A percentile compares a stretch with the other conserved stretches of the same genome.
Evolutionary conservation across 192 early-diverging fungal species (phyloP).

Genomic region (Anaeromyces robustus): DNA sequence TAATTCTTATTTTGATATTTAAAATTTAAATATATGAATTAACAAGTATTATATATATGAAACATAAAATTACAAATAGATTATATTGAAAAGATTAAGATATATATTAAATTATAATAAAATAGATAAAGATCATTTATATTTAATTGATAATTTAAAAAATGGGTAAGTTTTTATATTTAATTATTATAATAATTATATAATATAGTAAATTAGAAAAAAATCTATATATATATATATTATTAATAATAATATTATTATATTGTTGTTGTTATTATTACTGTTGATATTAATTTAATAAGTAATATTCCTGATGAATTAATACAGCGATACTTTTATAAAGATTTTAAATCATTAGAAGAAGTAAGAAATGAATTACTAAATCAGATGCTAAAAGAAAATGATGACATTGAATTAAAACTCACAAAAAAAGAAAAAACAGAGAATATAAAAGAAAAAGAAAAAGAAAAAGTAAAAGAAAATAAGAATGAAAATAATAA

Average conservation of each 20-base stretch:
- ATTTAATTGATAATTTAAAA: background rate
- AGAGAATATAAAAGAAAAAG: no score
- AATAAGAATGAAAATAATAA: background rate
- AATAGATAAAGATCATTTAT: background rate
- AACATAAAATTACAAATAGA: background rate
- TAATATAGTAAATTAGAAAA: no score
- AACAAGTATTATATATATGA: no score
- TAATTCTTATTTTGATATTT: no score
- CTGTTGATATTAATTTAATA: no score
- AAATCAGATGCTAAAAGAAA: background rate
- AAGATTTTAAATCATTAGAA: background rate
- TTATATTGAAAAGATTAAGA: background rate
- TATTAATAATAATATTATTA: no score
- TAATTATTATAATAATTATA: no score
- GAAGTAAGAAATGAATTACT: background rate
- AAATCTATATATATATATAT: no score
- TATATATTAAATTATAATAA: background rate
- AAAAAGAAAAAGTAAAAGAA: background rate
- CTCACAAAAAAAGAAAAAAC: no score
- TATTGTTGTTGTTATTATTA: no score
- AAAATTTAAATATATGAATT: no score
- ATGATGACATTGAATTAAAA: background rate
- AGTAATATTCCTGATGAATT: background rate
- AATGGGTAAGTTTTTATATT: background rate
- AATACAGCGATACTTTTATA: background rate